Conservation (phyloP, 2,329 filamentous ascomycete genomes). For the Akanthomyces muscarius region DNA sequence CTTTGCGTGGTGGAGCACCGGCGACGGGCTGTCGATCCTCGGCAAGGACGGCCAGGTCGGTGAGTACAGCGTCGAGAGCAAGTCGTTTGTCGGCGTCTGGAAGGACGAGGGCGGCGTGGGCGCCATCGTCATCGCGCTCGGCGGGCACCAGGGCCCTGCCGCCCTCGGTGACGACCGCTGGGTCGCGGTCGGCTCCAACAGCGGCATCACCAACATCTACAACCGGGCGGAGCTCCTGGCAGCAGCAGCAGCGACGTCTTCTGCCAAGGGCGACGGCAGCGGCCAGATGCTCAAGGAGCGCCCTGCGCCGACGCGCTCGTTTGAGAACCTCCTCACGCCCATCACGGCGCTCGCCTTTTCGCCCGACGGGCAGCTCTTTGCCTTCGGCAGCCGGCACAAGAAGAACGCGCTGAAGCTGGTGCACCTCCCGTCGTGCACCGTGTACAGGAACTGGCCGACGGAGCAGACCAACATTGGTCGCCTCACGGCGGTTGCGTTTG, state of each 20-base stretch:
- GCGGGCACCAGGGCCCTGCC: constrained; percentile 60
- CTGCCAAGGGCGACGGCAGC: constrained; percentile 20
- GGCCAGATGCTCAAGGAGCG: constrained; percentile 54
- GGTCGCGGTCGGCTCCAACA: constrained; percentile 82
- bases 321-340: constrained; percentile 86
- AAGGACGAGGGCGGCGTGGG: constrained; percentile 84
- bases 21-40: constrained; percentile 74
- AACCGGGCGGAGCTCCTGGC: constrained; percentile 65
- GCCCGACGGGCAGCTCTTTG: constrained; percentile 83
- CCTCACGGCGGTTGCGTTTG: constrained; percentile 71
- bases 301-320: constrained; percentile 66
- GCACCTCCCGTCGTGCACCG: constrained; percentile 86
- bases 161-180: constrained; percentile 76
- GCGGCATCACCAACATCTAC: constrained; percentile 90
- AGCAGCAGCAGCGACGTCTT: constrained; percentile 29
- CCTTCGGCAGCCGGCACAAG: constrained; percentile 82
- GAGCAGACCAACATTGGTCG: constrained; percentile 81
- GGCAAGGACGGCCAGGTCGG: constrained; percentile 86
- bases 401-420: constrained; percentile 82
- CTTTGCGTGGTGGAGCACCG: constrained; percentile 88
- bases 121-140: constrained; percentile 76
- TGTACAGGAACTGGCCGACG: constrained; percentile 97
- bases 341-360: constrained; percentile 78
- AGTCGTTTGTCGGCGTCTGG: constrained; percentile 76
- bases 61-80: constrained; percentile 72